Base-by-base conservation (phyloP, 2,329 filamentous ascomycete genomes). In the Knufia fluminis region DNA sequence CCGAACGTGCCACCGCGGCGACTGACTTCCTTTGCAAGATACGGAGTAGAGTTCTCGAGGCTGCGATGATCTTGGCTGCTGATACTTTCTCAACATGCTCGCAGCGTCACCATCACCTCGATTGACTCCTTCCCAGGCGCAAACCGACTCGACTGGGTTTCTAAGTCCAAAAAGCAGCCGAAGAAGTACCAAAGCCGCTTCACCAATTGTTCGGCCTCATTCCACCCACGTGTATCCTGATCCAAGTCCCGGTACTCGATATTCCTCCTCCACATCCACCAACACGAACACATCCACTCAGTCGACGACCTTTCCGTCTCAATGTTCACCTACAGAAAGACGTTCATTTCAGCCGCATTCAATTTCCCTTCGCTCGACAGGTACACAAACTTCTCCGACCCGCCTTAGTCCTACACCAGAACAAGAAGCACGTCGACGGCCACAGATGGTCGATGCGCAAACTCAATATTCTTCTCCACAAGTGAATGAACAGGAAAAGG, bases 391-490 rank as follows among this genome's bases (percentile, higher is more conserved):
- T 14, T 28, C 19, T n/a, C 22, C 50, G 26, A 35, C 35, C 35
- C 19, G 10, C 46, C n/a, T 47, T 41, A 23, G 31, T 17, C 49
- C 31, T 38, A 51, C 53, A 19, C 51, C 54, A 46, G 52, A 41
- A n/a, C 42, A 47, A 4, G 40, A 43, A 3, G 22, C 45, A 32
- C 46, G 19, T 8, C 44, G 49, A 24, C 46, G 49, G 38, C 33
- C 35, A 26, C 54, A 50, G 52, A 72, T 71, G 63, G 67, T 68
- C 50, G 72, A 78, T 67, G 68, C 68, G 28, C 70, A 66, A 51
- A 78, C 75, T 31, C 76, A 79, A 61, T 79, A 77, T 61, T 75
- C 73, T 9, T 57, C 58, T 9, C 57, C 52, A 14, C 9, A 36
- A n/a, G 16, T 31, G 14, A 14, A 31, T 7, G 7, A 7, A 17